phyloP scores from a whole-genome alignment of 805 yeast genomes.

The Yamadazyma akitaensis region DNA sequence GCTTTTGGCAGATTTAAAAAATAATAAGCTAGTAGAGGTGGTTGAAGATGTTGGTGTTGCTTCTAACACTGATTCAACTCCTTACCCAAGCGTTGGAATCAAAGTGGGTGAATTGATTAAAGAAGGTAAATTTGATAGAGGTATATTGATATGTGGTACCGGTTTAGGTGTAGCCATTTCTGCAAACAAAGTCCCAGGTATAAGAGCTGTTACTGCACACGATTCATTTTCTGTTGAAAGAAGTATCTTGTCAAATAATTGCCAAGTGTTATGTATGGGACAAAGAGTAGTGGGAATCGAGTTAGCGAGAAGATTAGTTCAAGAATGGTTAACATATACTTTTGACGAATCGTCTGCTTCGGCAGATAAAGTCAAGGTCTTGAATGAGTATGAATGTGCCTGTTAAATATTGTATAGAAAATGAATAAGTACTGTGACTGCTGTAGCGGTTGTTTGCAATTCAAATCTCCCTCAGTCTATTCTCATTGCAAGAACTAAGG shows the following conservation, averaged over 20 bases:
- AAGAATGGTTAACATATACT: constrained; percentile 42
- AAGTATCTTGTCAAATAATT: constrained; percentile 40
- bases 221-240: constrained; percentile 47
- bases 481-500: too few species aligned
- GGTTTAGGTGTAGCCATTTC: constrained; percentile 49
- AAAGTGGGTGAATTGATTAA: constrained; percentile 41
- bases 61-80: constrained; percentile 27
- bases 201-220: constrained; percentile 48
- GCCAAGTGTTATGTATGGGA: constrained; percentile 48
- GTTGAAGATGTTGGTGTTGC: constrained; percentile 42
- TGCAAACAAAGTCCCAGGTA: constrained; percentile 46
- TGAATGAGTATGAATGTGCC: constrained; percentile 22
- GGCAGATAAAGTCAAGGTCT: constrained; percentile 39
- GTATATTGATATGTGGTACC: constrained; percentile 46
- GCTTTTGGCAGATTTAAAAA: constrained; percentile 31
- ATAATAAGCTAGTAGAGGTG: constrained; percentile 23
- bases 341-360: constrained; percentile 40
- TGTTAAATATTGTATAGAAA: background rate
- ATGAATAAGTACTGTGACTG: background rate
- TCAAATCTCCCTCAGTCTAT: too few species aligned
- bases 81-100: constrained; percentile 44
- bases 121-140: constrained; percentile 42
- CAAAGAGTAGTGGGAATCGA: constrained; percentile 45
- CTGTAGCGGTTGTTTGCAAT: background rate
- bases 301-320: constrained; percentile 40